Conservation (phyloP, 2,329 filamentous ascomycete species). For the Fusarium sp. region DNA sequence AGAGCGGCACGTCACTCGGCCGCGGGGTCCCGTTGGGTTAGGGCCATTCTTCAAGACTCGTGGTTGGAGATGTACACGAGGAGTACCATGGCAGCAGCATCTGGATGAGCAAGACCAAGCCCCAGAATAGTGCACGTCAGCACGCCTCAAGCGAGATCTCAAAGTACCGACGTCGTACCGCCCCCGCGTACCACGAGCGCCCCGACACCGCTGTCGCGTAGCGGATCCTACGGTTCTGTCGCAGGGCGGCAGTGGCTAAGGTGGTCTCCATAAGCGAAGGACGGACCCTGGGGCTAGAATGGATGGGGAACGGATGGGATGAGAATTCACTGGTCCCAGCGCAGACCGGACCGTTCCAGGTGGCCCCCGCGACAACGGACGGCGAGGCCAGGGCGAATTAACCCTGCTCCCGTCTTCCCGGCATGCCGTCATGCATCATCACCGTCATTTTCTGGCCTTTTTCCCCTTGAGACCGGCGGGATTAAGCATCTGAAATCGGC, state of each 20-base stretch:
- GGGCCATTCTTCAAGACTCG: slow-evolving; percentile 4
- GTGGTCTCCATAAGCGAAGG: slow-evolving; percentile 10
- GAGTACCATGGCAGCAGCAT: slow-evolving; percentile 1
- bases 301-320: slow-evolving; percentile 8
- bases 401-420: slow-evolving; percentile 20
- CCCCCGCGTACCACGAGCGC: slow-evolving; percentile 1
- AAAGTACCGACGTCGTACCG: slow-evolving; percentile 19
- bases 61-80: slow-evolving; percentile 9
- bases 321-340: slow-evolving; percentile 25
- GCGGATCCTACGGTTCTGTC: slow-evolving; percentile 23
- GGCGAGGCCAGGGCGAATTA: slow-evolving; percentile 9
- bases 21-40: slow-evolving; percentile 32
- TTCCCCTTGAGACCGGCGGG: neutral
- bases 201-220: slow-evolving; percentile 25
- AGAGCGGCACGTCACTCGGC: slow-evolving; percentile 41
- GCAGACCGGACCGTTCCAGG: slow-evolving; percentile 43
- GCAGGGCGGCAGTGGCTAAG: slow-evolving; percentile 29
- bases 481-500: neutral
- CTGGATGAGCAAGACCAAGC: neutral
- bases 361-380: slow-evolving; percentile 18
- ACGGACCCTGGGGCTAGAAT: slow-evolving; percentile 17
- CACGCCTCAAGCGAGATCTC: slow-evolving; percentile 1
- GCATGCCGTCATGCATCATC: slow-evolving; percentile 24
- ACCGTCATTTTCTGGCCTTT: neutral
- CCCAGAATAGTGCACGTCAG: neutral